Evolutionary conservation across 495 filamentous ascomycete species (phyloP), one percentile per base, ranked within the genome.

Genomic region (Penicillium coprophilum): DNA sequence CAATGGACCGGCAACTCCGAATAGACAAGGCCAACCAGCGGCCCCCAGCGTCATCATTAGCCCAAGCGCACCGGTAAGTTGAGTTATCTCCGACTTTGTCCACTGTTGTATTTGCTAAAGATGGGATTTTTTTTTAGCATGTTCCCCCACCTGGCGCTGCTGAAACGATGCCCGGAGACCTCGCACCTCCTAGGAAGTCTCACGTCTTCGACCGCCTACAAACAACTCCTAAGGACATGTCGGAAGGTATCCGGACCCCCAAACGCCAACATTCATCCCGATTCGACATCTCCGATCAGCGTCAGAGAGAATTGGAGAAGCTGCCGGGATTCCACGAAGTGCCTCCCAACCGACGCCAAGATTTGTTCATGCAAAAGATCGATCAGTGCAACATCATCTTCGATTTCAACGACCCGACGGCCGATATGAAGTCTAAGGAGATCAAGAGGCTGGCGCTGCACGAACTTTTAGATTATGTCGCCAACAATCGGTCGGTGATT

Each of bases 381-480:
- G 94, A 97, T 66, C 94, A 99, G 73, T 99, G 94, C 79, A 99
- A 99, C 67, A 95, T 99, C 74, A 99, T 99, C 62, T 99, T 99
- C 66, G 94, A 99, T 72, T 99, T 99, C 77, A 99, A 97, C 72
- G 94, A 99, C 67, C 91, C 95, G 38, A 95, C 90, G 57, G 92
- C 87, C 50, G 94, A 99, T 65, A 97, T 97, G 93, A 97, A 97
- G 71, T 96, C 93, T n/a, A 99, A 99, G 72, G 94, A 99, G 75
- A 97, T 99, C 80, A 99, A 99, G 81, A 85, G 94, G 62, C 75
- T 99, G 66, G 95, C 94, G 45, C 83, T 99, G 40, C 94, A 99
- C 66, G 94, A 99, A 67, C 82, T 99, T 28, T 80, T 99, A 47
- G 94, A 99, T 69, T 99, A 99, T 66, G 93, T 99, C 48, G 93